Conservation (phyloP, 805 yeast genomes). For the Brettanomyces sp. region DNA sequence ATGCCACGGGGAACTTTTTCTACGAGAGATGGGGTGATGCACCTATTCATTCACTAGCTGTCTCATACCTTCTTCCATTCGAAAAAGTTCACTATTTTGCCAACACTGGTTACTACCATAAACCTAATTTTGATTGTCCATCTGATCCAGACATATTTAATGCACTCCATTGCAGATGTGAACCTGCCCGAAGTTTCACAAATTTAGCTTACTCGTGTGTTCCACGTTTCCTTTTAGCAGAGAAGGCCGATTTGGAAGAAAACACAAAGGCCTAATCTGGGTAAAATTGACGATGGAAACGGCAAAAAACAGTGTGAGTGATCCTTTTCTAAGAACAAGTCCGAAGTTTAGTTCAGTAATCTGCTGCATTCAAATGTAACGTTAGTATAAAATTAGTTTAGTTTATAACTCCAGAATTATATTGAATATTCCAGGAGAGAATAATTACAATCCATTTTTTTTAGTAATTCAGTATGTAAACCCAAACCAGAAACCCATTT, state of each 20-base stretch:
- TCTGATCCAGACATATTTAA: constrained; percentile 33
- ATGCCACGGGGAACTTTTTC: constrained; percentile 56
- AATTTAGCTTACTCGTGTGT: constrained; percentile 45
- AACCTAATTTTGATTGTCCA: constrained; percentile 53
- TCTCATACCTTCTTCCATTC: constrained; percentile 37
- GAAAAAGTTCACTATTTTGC: constrained; percentile 49
- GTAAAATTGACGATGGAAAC: no score
- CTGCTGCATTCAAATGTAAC: no score
- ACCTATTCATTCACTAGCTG: constrained; percentile 62
- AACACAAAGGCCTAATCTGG: background rate
- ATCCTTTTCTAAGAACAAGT: no score
- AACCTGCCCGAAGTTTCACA: constrained; percentile 37
- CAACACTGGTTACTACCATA: constrained; percentile 49
- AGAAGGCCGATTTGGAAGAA: background rate
- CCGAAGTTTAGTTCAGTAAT: no score
- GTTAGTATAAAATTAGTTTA: no score
- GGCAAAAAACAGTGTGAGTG: no score
- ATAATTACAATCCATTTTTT: no score
- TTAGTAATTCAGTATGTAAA: no score
- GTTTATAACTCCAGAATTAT: no score
- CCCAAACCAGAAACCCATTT: no score
- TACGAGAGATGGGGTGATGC: constrained; percentile 80
- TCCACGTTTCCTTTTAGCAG: constrained; percentile 29
- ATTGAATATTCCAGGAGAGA: no score
- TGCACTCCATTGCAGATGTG: constrained; percentile 43